Evolutionary conservation across 305 asterid genomes (phyloP).

Genomic region (Withania somnifera): DNA sequence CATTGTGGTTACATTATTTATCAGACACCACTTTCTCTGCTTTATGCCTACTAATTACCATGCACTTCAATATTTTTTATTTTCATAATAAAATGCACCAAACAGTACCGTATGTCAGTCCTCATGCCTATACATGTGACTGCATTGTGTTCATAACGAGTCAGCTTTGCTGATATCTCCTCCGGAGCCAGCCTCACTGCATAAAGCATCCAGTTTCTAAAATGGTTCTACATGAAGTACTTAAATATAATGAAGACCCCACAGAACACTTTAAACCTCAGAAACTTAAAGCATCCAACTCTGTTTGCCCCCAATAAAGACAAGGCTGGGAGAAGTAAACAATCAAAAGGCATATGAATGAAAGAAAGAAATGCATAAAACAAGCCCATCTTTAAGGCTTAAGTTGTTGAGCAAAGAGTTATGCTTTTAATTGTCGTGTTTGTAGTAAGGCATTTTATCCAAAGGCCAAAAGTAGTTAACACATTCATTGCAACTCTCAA

Average conservation of each 20-base stretch:
- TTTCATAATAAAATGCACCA: no score
- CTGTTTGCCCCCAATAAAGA: neutral
- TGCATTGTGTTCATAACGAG: conserved; percentile 72
- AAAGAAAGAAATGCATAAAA: neutral
- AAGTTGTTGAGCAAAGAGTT: neutral
- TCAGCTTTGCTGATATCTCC: conserved; percentile 54
- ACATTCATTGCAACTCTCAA: neutral
- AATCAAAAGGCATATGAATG: neutral
- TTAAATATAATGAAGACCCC: neutral
- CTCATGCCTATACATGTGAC: conserved; percentile 89
- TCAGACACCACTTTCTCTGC: no score
- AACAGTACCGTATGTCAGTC: conserved; percentile 80
- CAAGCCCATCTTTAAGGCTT: neutral
- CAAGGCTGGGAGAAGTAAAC: neutral
- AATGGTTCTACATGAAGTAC: neutral
- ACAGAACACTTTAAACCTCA: neutral
- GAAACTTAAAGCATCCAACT: neutral
- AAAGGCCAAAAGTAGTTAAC: neutral
- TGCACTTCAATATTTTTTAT: no score
- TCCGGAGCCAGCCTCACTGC: conserved; percentile 95
- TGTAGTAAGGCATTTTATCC: neutral
- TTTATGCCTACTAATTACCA: no score
- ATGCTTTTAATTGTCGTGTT: neutral
- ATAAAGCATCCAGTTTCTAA: conserved; percentile 6
- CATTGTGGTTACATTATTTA: no score